Evolutionary conservation across 495 filamentous ascomycete species (phyloP), one percentile per base, ranked within the genome.

Genomic region (Bryoglossum gracile): DNA sequence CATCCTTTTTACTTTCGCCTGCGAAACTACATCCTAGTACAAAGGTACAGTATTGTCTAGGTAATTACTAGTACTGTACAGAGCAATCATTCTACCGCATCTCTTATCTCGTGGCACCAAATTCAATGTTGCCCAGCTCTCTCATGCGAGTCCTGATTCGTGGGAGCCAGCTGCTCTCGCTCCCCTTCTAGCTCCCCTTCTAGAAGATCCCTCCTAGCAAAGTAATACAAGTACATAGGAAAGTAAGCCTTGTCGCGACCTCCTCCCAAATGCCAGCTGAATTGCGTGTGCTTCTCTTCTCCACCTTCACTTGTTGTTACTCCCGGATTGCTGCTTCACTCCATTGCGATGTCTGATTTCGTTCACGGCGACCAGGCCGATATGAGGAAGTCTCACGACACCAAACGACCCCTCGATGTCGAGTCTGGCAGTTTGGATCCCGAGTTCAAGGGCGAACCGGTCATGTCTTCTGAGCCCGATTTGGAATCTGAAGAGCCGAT

Each of bases 361-460:
- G 55, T 58, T 44, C 55, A 58, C 28, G 55, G 55, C 28, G 55
- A 58, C 21, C 55, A 58, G 36, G 36, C 50, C 10, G 55, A 53
- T 42, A 17, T 38, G 11, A 26, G 35, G 21, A 34, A 28, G 5
- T 47, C 50, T 39, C 50, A 47, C 26, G 37, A 54, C 28, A 35
- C 22, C 30, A 50, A 48, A 26, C 38, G 36, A 11, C 6, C 32
- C 16, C 38, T 36, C 16, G 49, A 53, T 28, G 22, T 50, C 28
- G 49, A 54, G 42, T 19, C 37, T 38, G 38, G 39, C 14, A 36
- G 11, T 21, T n/a, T 24, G 3, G 23, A 44, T 3, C 35, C 18
- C 13, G 32, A 38, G 9, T 24, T 23, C 9, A 37, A 39, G 32
- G 38, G 11, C 11, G 43, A 51, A 22, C 21, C 21, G 5, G 17